Base-by-base conservation (phyloP, 2,329 filamentous ascomycete genomes). In the Ophiostoma piceae region DNA sequence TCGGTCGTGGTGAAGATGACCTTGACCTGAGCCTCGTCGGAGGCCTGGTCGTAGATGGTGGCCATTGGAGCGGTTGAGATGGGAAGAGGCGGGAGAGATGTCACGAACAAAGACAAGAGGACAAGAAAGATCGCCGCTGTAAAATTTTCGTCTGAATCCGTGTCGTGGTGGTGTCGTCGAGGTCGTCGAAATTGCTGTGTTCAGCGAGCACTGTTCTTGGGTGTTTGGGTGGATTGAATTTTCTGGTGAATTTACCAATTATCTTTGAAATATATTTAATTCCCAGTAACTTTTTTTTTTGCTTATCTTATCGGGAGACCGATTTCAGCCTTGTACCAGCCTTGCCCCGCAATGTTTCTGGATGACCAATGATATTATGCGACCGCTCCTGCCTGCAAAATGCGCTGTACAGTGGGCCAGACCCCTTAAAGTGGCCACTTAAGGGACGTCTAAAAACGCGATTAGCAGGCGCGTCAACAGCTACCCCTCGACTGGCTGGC, bases 1-100 rank as follows among this genome's bases (percentile, higher is more conserved):
- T 88, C 85, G 70, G 83, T 84, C 65, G 88, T 90, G 71, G 85
- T 88, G 80, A 91, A 90, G 78, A 88, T 82, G 72, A 91, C 87
- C 79, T 88, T 88, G 72, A 90, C 83, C 79, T 89, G 88, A 68
- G 82, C 79, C 73, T 78, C 77, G 71, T 77, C 77, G 41, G 76
- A 72, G 32, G 6, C 32, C 19, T 65, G 62, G 32, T 64, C 32
- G 41, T 70, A 66, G 71, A 76, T 77, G 41, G 76, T 71, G 67
- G 43, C 68, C 26, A 76, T 72, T 65, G 62, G 67, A 39, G 19
- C 19, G 47, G 62, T 26, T 29, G 8, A 12, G 29, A 4, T 1
- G 32, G 41, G n/a, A 1, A 14, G 26, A 32, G 1, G 11, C 5
- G 57, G 14, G 22, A 19, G 22, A 62, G 16, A 14, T 2, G 57